Conservation (phyloP, 2,329 filamentous ascomycete species). For the Rachicladosporium sp. region DNA sequence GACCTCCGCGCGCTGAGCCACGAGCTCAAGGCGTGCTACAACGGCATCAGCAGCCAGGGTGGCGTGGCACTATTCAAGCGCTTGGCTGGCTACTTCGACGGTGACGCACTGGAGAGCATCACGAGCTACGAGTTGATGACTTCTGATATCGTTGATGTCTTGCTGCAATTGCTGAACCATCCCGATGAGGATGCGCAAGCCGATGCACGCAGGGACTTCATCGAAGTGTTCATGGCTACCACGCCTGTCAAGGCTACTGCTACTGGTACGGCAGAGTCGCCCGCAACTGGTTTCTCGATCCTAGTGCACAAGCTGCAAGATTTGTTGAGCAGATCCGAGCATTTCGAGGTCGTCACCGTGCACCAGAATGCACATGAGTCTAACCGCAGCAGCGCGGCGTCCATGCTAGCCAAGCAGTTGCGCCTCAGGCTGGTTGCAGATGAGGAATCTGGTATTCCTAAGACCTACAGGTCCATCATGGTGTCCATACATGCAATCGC, state of each 20-base stretch:
- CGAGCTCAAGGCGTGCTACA: constrained; percentile 61
- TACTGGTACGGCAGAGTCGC: constrained; percentile 53
- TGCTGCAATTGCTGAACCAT: constrained; percentile 72
- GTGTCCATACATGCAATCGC: constrained; percentile 97
- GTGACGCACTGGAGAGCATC: constrained; percentile 79
- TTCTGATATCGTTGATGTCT: constrained; percentile 73
- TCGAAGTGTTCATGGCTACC: constrained; percentile 83
- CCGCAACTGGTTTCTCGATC: constrained; percentile 75
- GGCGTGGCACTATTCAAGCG: constrained; percentile 59
- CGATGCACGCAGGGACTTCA: constrained; percentile 67
- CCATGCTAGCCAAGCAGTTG: constrained; percentile 94
- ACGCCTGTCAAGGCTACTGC: constrained; percentile 49
- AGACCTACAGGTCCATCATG: constrained; percentile 84
- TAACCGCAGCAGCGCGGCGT: constrained; percentile 78
- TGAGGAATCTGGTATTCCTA: constrained; percentile 79
- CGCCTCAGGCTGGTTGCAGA: constrained; percentile 79
- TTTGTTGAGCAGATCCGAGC: constrained; percentile 86
- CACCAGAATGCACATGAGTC: constrained; percentile 85
- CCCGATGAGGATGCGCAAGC: constrained; percentile 41
- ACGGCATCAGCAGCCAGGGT: constrained; percentile 24
- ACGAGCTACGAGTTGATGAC: constrained; percentile 90
- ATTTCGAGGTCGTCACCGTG: constrained; percentile 94
- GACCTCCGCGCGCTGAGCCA: constrained; percentile 59
- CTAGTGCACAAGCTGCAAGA: constrained; percentile 92
- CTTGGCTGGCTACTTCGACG: constrained; percentile 74